These are phyloP conservation scores for Zizania palustris DNA, from an alignment of 202 grass and related monocot genomes.

Conservation along the genomic window DNA sequence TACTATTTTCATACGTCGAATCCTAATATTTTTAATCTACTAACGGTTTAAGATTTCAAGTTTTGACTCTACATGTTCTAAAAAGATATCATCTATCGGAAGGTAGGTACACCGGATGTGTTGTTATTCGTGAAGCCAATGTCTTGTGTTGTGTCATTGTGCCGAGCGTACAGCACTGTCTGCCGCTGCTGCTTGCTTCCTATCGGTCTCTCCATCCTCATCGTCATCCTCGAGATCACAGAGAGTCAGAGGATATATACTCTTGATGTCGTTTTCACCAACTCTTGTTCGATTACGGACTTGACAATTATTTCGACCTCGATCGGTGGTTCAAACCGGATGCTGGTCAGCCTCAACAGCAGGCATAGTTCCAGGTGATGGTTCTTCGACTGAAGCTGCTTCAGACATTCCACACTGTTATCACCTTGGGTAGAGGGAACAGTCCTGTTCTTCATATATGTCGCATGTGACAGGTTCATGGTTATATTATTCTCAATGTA, in stretches of 20 bases:
- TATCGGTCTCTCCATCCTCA: conserved; percentile 34
- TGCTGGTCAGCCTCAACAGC: conserved; percentile 60
- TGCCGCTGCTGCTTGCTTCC: neutral
- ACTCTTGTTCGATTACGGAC: conserved; percentile 78
- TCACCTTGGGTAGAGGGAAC: conserved; percentile 21
- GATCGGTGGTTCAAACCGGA: conserved; percentile 47
- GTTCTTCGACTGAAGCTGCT: conserved; percentile 45
- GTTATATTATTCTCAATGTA: neutral
- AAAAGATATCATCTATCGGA: no score
- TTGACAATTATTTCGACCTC: conserved; percentile 71
- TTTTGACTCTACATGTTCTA: no score
- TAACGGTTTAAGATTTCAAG: no score
- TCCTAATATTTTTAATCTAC: no score
- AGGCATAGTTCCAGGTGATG: conserved; percentile 23
- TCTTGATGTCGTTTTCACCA: conserved; percentile 44
- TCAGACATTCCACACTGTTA: conserved; percentile 33
- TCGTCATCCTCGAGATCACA: conserved; percentile 75
- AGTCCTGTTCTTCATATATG: conserved; percentile 32
- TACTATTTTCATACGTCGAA: no score
- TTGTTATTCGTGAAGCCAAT: neutral
- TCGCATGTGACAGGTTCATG: neutral
- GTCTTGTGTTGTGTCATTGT: conserved; percentile 2
- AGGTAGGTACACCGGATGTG: neutral
- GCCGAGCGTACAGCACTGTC: neutral
- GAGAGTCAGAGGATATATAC: conserved; percentile 1